A percentile compares a stretch with the other conserved stretches of the same genome.
Evolutionary conservation across 192 early-diverging fungal genomes (phyloP).

Genomic region (Linderina pennispora): DNA sequence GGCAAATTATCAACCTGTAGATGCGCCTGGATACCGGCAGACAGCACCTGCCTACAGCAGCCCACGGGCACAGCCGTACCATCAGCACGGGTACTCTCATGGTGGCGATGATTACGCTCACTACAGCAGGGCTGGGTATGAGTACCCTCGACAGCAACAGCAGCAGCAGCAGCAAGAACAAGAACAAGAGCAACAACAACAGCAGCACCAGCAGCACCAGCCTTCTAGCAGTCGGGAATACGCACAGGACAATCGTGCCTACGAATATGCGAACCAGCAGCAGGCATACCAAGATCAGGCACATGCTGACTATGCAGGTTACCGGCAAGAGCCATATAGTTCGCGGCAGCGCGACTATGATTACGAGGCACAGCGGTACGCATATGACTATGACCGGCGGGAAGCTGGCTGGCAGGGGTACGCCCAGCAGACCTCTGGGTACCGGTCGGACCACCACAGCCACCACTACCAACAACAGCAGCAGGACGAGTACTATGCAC

Average conservation of each 20-base stretch:
- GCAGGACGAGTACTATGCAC: too few species aligned
- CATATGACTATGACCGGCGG: slow-evolving; percentile 32
- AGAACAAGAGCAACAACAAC: too few species aligned
- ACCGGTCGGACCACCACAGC: too few species aligned
- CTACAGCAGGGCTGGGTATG: slow-evolving; percentile 11
- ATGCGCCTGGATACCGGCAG: neutral
- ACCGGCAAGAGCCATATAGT: slow-evolving; percentile 26
- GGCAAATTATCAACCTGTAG: too few species aligned
- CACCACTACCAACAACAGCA: neutral
- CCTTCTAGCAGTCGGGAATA: neutral
- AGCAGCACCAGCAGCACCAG: slow-evolving; percentile 2
- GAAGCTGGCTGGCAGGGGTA: too few species aligned
- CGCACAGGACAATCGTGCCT: too few species aligned
- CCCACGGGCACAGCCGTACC: neutral
- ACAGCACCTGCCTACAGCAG: slow-evolving; percentile 1
- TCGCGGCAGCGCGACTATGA: slow-evolving; percentile 26
- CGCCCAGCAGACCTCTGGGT: slow-evolving; percentile 1
- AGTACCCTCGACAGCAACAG: too few species aligned
- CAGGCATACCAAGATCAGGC: too few species aligned
- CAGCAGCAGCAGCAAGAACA: slow-evolving; percentile 6
- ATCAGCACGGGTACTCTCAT: slow-evolving; percentile 16
- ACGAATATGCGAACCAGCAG: too few species aligned
- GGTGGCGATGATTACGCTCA: slow-evolving; percentile 14
- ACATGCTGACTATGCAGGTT: slow-evolving; percentile 22
- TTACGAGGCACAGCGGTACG: slow-evolving; percentile 4